Conservation (phyloP, 1,284 basidiomycete species). For the Fomitopsis schrenkii region DNA sequence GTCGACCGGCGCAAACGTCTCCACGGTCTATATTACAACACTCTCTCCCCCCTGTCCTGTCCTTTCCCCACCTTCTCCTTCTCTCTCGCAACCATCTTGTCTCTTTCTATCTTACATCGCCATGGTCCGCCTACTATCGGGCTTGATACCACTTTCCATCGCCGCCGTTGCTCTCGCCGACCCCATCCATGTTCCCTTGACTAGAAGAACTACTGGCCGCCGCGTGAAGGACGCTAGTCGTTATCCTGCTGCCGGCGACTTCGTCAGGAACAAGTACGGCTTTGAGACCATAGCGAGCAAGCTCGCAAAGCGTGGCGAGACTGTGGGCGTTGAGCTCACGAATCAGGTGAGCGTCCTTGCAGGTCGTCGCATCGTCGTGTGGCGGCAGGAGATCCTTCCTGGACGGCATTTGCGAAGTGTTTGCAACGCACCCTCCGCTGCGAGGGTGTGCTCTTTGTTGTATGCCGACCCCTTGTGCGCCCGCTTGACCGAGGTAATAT, state of each 20-base stretch:
- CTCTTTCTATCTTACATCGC: not conserved
- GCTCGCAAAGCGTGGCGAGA: slow-evolving; percentile 11
- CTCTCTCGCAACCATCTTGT: not conserved
- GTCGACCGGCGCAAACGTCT: not conserved
- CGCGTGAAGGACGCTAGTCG: slow-evolving; percentile 3
- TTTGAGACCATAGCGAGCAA: slow-evolving; percentile 5
- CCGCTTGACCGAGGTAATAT: no score
- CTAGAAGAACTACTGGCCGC: slow-evolving; percentile 7
- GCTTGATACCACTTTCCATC: slow-evolving; percentile 15
- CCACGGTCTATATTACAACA: slow-evolving; percentile 3
- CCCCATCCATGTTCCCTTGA: slow-evolving; percentile 17
- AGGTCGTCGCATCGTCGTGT: not conserved
- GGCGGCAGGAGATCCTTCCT: not conserved
- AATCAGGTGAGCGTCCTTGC: slow-evolving; percentile 13
- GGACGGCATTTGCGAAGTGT: no score
- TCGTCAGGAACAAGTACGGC: slow-evolving; percentile 14
- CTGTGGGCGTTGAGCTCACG: slow-evolving; percentile 15
- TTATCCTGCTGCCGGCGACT: slow-evolving; percentile 10
- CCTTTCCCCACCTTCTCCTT: not conserved
- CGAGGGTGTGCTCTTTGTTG: no score
- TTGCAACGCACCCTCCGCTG: no score
- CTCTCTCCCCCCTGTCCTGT: not conserved
- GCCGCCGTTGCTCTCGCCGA: slow-evolving; percentile 17
- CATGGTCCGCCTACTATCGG: slow-evolving; percentile 11
- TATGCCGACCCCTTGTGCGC: no score